These are phyloP conservation scores for Colletotrichum trifolii DNA, from an alignment of 2,329 filamentous ascomycete species.

Conservation along the genomic window DNA sequence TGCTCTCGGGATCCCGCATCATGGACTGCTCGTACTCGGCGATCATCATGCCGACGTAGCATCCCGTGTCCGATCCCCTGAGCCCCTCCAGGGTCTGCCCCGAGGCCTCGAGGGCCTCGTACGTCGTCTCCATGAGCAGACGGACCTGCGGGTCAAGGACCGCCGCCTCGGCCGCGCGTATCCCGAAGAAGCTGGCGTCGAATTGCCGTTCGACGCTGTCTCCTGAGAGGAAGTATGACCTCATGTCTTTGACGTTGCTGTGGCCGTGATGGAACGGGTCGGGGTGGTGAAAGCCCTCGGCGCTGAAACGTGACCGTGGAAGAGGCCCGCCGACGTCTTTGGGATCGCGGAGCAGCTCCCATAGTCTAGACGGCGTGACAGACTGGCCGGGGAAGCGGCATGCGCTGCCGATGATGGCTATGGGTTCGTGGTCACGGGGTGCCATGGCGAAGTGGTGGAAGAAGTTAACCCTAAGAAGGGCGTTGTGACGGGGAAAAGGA, in stretches of 20 bases:
- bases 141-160: constrained; percentile 49
- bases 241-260: constrained; percentile 36
- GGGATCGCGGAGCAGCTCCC: constrained; percentile 17
- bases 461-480: too few species aligned
- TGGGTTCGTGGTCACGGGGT: constrained; percentile 34
- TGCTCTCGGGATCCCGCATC: not conserved
- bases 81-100: constrained; percentile 32
- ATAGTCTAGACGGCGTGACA: constrained; percentile 24
- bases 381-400: constrained; percentile 24
- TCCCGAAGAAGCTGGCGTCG: constrained; percentile 46
- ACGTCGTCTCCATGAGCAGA: constrained; percentile 46
- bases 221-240: constrained; percentile 39
- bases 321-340: not conserved
- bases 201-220: constrained; percentile 31
- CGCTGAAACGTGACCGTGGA: constrained; percentile 16
- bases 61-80: not conserved
- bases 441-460: too few species aligned
- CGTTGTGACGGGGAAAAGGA: too few species aligned
- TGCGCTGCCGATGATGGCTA: constrained; percentile 27
- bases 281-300: constrained; percentile 1
- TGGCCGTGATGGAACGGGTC: constrained; percentile 38
- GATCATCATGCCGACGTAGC: constrained; percentile 4
- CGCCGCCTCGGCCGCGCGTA: constrained; percentile 42
- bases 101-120: constrained; percentile 44
- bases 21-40: not conserved